Evolutionary conservation across 164 flowering plant genomes (phyloP).

Genomic region (Buxus sempervirens): DNA sequence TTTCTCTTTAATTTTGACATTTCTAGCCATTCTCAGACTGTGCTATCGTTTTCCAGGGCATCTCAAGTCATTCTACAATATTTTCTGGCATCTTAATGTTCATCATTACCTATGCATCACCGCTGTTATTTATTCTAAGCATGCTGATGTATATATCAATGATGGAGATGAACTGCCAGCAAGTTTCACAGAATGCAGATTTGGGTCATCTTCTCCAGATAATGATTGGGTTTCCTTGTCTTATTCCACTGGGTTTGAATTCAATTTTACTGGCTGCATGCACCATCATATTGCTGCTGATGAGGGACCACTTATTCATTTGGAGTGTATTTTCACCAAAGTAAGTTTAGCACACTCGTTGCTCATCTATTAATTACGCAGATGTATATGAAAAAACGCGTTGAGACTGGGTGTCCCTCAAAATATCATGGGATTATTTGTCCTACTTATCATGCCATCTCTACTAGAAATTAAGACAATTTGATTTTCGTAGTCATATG

Average conservation of each 20-base stretch:
- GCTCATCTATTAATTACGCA: neutral
- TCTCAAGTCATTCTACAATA: conserved; percentile 81
- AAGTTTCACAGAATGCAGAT: conserved; percentile 19
- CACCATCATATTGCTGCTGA: conserved; percentile 72
- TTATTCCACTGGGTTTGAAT: conserved; percentile 74
- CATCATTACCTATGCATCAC: conserved; percentile 82
- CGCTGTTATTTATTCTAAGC: conserved; percentile 63
- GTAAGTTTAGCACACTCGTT: conserved; percentile 42
- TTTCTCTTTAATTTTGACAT: neutral
- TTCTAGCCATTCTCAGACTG: conserved; percentile 1
- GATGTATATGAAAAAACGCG: neutral
- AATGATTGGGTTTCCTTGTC: conserved; percentile 62
- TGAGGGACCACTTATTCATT: conserved; percentile 91
- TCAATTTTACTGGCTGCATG: conserved; percentile 66
- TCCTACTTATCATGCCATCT: too few relatives aligned
- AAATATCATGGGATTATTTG: neutral
- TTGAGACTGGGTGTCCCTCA: neutral
- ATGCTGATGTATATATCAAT: conserved; percentile 51
- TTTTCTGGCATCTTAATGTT: conserved; percentile 85
- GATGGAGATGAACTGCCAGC: conserved; percentile 22
- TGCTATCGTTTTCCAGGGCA: conserved; percentile 53
- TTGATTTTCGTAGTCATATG: too few relatives aligned
- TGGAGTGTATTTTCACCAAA: conserved; percentile 99
- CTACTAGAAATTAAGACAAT: neutral
- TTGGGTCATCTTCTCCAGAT: conserved; percentile 42